A percentile compares a stretch with the other conserved stretches of the same genome.
Conservation (phyloP, 164 flowering plant species). For the Stephania cephalantha region DNA sequence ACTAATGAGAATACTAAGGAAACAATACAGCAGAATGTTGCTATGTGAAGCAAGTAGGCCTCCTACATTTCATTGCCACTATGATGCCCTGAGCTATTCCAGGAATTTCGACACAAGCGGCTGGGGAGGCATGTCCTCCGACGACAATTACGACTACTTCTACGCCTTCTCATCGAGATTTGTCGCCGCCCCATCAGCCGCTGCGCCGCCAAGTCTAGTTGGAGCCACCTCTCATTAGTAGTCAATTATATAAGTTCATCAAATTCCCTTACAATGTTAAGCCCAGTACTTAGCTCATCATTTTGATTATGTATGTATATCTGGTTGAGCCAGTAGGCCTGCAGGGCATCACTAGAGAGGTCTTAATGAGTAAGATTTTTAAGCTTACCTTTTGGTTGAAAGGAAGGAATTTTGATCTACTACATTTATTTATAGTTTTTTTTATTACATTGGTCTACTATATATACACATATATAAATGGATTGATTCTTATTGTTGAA, state of each 20-base stretch:
- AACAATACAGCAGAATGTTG: conserved; percentile 18
- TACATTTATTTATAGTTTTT: no score
- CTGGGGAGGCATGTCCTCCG: conserved; percentile 20
- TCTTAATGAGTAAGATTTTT: neutral
- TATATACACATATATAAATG: no score
- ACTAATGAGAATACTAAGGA: conserved; percentile 43
- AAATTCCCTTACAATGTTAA: neutral
- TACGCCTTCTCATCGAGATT: conserved; percentile 56
- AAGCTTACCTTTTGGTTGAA: neutral
- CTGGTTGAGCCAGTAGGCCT: neutral
- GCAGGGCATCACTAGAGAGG: neutral
- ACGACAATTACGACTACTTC: conserved; percentile 33
- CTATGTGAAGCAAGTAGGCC: conserved; percentile 28
- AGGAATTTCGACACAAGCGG: conserved; percentile 49
- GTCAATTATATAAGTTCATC: neutral
- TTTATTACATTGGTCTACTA: no score
- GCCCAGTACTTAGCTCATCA: neutral
- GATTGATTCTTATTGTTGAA: no score
- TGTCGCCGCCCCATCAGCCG: conserved; percentile 17
- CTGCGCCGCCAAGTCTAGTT: conserved; percentile 17
- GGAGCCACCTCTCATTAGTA: conserved; percentile 9
- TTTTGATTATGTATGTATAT: neutral
- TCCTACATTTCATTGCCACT: conserved; percentile 37
- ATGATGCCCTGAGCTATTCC: conserved; percentile 58
- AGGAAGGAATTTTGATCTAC: neutral